A percentile compares a stretch with the other conserved stretches of the same genome.
These are phyloP conservation scores for Arabis alpina DNA, from an alignment of 345 rosid species.

Conservation along the genomic window DNA sequence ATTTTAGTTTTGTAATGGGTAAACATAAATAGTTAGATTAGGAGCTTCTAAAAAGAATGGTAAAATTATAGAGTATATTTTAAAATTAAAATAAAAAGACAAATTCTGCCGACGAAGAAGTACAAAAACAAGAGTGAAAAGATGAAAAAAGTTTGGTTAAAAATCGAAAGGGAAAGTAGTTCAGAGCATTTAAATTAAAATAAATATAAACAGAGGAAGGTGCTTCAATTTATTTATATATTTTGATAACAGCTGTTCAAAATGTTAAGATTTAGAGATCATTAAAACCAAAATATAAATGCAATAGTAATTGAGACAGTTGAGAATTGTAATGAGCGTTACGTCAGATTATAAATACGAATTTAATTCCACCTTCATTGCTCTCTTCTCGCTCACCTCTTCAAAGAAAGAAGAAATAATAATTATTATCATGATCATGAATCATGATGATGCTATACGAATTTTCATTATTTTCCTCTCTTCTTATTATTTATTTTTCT, in stretches of 20 bases:
- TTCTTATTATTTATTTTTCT: neutral
- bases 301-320: slow-evolving; percentile 94
- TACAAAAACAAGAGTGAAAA: slow-evolving; percentile 23
- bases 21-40: slow-evolving; percentile 16
- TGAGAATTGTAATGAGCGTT: slow-evolving; percentile 84
- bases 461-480: slow-evolving; percentile 3
- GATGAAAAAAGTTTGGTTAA: slow-evolving; percentile 41
- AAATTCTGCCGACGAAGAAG: slow-evolving; percentile 25
- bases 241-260: slow-evolving; percentile 43
- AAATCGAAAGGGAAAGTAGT: slow-evolving; percentile 56
- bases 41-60: slow-evolving; percentile 15
- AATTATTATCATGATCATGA: slow-evolving; percentile 41
- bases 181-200: slow-evolving; percentile 55
- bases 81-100: neutral
- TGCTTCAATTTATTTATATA: slow-evolving; percentile 23
- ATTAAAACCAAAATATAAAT: slow-evolving; percentile 86
- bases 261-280: slow-evolving; percentile 61
- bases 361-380: slow-evolving; percentile 59
- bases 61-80: neutral
- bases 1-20: neutral
- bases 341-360: slow-evolving; percentile 88
- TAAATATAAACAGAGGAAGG: slow-evolving; percentile 45
- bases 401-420: slow-evolving; percentile 23
- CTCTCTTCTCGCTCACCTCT: slow-evolving; percentile 42
- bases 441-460: slow-evolving; percentile 43